A percentile compares a stretch with the other conserved stretches of the same genome.
These are phyloP conservation scores for Debaryomyces hansenii DNA, from an alignment of 805 yeast genomes.

Conservation along the genomic window DNA sequence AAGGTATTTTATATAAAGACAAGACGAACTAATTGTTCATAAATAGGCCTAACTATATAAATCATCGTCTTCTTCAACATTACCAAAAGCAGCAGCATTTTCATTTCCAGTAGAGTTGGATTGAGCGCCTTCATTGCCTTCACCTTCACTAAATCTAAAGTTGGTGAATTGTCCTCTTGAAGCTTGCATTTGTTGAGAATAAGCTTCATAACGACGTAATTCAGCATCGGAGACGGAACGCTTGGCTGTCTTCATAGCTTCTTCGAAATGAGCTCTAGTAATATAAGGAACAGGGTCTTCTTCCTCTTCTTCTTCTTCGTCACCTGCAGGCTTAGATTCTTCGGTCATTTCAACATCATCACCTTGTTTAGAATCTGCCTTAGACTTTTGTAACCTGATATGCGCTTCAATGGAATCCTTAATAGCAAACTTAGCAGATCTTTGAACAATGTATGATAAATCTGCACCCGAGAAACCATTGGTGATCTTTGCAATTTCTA, in stretches of 20 bases:
- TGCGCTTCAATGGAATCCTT: conserved; percentile 94
- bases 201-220: conserved; percentile 97
- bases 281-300: conserved; percentile 96
- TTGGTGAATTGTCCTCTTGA: conserved; percentile 93
- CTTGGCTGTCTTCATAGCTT: conserved; percentile 99
- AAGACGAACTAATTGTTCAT: not conserved
- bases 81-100: conserved; percentile 47
- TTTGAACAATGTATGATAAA: conserved; percentile 93
- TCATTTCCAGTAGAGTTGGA: conserved; percentile 12
- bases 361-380: conserved; percentile 38
- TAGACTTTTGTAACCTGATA: conserved; percentile 33
- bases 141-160: conserved; percentile 73
- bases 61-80: conserved; percentile 60
- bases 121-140: conserved; percentile 25
- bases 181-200: conserved; percentile 93
- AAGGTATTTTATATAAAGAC: not conserved
- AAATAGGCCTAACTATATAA: conserved; percentile 48
- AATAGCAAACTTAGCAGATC: conserved; percentile 98
- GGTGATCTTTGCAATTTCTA: conserved; percentile 90
- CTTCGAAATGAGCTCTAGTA: conserved; percentile 92
- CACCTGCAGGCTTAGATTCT: conserved; percentile 35
- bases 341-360: conserved; percentile 54
- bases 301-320: conserved; percentile 60
- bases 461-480: conserved; percentile 99
- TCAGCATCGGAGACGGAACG: conserved; percentile 97